phyloP scores from a whole-genome alignment of 148 eudicot species.

The Suaeda aralocaspica region DNA sequence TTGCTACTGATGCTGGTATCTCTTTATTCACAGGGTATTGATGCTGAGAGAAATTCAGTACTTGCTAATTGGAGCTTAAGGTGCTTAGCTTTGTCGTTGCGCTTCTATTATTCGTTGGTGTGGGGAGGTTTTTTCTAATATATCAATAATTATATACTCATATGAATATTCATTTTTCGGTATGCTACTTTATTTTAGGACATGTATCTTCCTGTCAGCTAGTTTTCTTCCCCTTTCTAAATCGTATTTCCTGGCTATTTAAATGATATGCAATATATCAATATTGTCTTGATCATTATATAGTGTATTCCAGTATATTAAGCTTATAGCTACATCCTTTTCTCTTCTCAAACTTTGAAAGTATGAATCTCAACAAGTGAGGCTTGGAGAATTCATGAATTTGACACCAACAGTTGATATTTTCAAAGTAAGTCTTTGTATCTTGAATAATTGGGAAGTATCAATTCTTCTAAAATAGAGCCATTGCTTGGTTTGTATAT shows the following conservation, averaged over 20 bases:
- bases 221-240: not conserved
- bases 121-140: not conserved
- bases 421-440: too few species aligned
- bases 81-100: slow-evolving; percentile 29
- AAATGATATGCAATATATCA: not conserved
- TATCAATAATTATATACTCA: not conserved
- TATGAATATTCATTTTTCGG: too few species aligned
- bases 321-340: too few species aligned
- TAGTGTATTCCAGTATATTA: not conserved
- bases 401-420: too few species aligned
- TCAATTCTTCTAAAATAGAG: too few species aligned
- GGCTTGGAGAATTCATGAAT: too few species aligned
- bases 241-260: not conserved
- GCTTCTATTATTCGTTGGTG: not conserved
- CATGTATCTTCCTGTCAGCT: not conserved
- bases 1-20: slow-evolving; percentile 3
- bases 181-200: too few species aligned
- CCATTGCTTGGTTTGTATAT: too few species aligned
- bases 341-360: too few species aligned
- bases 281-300: not conserved
- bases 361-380: too few species aligned
- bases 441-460: too few species aligned
- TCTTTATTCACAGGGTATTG: slow-evolving; percentile 43
- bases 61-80: slow-evolving; percentile 78
- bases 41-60: slow-evolving; percentile 35